phyloP scores from a whole-genome alignment of 2,329 filamentous ascomycete species.

The Penicillium sp. region DNA sequence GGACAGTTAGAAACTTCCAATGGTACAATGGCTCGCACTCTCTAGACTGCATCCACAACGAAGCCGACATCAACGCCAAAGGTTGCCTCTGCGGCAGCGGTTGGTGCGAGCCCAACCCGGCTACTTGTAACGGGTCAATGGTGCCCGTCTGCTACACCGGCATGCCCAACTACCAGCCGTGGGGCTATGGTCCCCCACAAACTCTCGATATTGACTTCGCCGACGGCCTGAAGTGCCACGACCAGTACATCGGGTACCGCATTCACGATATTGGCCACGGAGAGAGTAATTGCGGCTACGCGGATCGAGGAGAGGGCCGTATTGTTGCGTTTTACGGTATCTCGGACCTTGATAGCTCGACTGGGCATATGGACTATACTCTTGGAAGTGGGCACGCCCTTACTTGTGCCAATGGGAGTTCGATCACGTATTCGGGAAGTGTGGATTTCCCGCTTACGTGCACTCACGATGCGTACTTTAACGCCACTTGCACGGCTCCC shows the following conservation, averaged over 20 bases:
- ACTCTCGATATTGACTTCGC: constrained; percentile 27
- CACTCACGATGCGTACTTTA: constrained; percentile 26
- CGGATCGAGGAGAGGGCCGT: constrained; percentile 22
- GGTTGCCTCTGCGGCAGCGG: constrained; percentile 23
- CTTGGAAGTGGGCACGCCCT: constrained; percentile 27
- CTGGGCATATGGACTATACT: constrained; percentile 24
- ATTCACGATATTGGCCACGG: constrained; percentile 30
- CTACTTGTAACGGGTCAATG: constrained; percentile 25
- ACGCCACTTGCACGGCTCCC: constrained; percentile 29
- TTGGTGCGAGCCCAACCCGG: constrained; percentile 25
- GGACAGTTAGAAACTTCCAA: constrained; percentile 23
- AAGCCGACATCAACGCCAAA: constrained; percentile 21
- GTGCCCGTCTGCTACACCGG: constrained; percentile 29
- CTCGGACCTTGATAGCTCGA: constrained; percentile 19
- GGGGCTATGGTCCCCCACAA: constrained; percentile 28
- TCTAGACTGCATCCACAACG: constrained; percentile 16
- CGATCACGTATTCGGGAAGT: constrained; percentile 27
- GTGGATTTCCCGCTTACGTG: constrained; percentile 25
- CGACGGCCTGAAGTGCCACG: constrained; percentile 26
- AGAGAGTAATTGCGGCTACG: constrained; percentile 29
- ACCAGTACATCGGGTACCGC: constrained; percentile 31
- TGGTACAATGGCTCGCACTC: constrained; percentile 19
- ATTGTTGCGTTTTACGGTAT: constrained; percentile 30
- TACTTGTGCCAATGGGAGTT: constrained; percentile 27
- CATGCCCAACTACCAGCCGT: constrained; percentile 32